Evolutionary conservation across 768 basidiomycete species (phyloP), one percentile per base, ranked within the genome.

Genomic region (Auriscalpium vulgare): DNA sequence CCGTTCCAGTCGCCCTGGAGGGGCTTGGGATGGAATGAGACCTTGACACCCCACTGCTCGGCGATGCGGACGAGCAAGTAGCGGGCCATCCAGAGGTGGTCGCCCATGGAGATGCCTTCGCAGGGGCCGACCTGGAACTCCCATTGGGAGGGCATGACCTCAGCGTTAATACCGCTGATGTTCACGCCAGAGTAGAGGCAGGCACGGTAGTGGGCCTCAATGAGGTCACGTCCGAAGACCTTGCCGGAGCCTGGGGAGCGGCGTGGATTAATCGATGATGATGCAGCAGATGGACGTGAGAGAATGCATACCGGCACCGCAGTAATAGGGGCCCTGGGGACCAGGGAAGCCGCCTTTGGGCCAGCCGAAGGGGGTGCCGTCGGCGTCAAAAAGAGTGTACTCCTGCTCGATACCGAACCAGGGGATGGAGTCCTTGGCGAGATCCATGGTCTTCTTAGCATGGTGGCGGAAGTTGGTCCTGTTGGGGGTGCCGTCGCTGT

Each of bases 341-440:
- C 90, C 97, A 60, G 97, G 97, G 87, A 97, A 99, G 75, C 97
- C 97, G 66, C 93, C 94, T 75, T 94, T 94, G 67, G 97, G 97
- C 97, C 97, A 98, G 54, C 92, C 93, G 72, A 78, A 88, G 47
- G 95, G 95, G 59, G 80, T 78, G 63, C 87, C 94, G 71, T 98
- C 97, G 62, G 78, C 80, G 68, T 93, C 94, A 66, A 99, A 89
- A 63, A 99, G 87, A 64, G 95, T 98, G 80, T 97, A 99, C 71
- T 98, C 97, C 73, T 99, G 97, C 74, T 98, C 95, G 60, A 98
- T 78, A 75, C 95, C 94, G 72, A 99, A 98, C 97, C 97, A 99
- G 36, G 97, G 97, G 54, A 75, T 75, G 21, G 67, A 16, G 1
- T 84, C 85, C 74, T 90, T 90, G 65, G 87, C 90, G 56, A 85